Evolutionary conservation across 257 asterid species (phyloP).

Genomic region (Lycium barbarum): DNA sequence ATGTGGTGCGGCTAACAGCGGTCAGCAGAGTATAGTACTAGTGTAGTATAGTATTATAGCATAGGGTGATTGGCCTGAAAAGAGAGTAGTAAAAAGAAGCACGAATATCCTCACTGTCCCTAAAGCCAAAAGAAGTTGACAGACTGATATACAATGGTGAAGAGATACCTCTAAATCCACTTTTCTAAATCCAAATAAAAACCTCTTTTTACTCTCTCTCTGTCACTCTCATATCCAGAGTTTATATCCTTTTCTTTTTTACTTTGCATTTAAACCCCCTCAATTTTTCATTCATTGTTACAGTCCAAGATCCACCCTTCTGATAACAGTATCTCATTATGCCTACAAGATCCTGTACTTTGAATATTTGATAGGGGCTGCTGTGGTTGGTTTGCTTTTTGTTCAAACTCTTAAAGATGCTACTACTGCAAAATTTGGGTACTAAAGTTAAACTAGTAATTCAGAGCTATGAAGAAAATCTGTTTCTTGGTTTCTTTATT

Average conservation of each 20-base stretch:
- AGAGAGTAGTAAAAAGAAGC: constrained; percentile 5
- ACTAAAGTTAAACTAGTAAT: neutral
- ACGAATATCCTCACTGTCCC: constrained; percentile 18
- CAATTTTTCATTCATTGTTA: constrained; percentile 31
- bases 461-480: constrained; percentile 35
- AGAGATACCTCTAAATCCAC: neutral
- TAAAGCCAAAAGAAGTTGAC: constrained; percentile 30
- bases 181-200: constrained; percentile 33
- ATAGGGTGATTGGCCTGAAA: constrained; percentile 23
- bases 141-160: neutral
- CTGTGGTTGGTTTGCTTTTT: neutral
- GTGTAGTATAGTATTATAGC: neutral
- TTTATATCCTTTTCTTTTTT: neutral
- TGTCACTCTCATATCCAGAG: constrained; percentile 21
- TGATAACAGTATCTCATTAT: constrained; percentile 14
- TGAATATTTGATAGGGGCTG: neutral
- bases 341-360: constrained; percentile 8
- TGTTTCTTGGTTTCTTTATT: constrained; percentile 39
- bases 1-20: constrained; percentile 19
- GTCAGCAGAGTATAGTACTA: constrained; percentile 23
- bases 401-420: neutral
- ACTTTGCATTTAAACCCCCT: neutral
- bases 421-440: neutral
- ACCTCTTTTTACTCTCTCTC: neutral
- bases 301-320: constrained; percentile 24